Base-by-base conservation (phyloP, 2,329 filamentous ascomycete genomes). In the Fonsecaea erecta region DNA sequence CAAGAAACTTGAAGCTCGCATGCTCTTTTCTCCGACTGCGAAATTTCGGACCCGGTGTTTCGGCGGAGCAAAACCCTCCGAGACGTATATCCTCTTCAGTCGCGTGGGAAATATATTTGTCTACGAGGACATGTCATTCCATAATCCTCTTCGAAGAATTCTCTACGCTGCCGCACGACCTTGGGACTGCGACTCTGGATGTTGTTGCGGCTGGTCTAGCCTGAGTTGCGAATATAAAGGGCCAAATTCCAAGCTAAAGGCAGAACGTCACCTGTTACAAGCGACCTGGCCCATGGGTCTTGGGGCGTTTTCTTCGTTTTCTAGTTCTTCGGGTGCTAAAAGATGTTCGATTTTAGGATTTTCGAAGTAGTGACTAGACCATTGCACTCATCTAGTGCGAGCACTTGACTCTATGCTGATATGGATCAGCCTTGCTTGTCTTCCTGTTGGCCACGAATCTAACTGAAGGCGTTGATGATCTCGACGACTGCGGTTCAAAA, bases 401-500 rank as follows among this genome's bases (percentile, higher is more conserved):
- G 3, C 11, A n/a, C 26, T 53, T 32, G 26, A 53, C 2, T 34
- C 16, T 12, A 12, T 12, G 37, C 37, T 18, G 3, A 24, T 12
- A 11, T 11, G 43, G 21, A 48, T 2, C 18, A 26, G 9, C 3
- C 18, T 24, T 12, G 18, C 18, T 24, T 48, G 12, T 12, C 43
- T 24, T 11, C 43, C 3, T 3, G 3, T 48, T 11, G 18, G 18
- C 43, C 43, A 48, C 8, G n/a, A 40, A 55, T 57, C 75, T 80
- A 83, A 70, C 80, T 75, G 70, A 82, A 85, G 73, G 84, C 81
- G 78, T 90, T 90, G 83, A 90, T 86, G 73, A 90, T 90, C 72
- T 90, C 87, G 73, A 89, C 85, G 75, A 90, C 82, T 84, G 66
- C 1, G 65, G 32, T 46, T 43, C 8, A 51, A 24, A 70, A 66